phyloP scores from a whole-genome alignment of 2,329 filamentous ascomycete genomes.

The Paraphoma chrysanthemicola region DNA sequence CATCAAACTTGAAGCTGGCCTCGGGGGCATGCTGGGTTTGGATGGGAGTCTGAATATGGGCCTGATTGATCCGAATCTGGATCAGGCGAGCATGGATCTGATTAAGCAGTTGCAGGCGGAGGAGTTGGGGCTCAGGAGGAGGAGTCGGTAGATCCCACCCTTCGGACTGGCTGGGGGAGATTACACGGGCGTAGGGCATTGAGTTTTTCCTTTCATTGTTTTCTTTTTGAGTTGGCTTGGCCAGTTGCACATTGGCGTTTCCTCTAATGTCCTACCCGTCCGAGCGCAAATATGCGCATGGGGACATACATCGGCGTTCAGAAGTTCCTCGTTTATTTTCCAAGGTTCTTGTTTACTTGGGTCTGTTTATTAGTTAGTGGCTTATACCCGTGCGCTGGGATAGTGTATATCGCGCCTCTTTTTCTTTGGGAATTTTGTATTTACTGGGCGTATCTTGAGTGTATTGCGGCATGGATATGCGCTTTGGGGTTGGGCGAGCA shows the following conservation, averaged over 20 bases:
- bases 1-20: slow-evolving; percentile 33
- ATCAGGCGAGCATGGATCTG: slow-evolving; percentile 32
- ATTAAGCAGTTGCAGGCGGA: slow-evolving; percentile 41
- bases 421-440: neutral
- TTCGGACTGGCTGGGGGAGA: neutral
- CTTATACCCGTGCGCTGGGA: slow-evolving; percentile 35
- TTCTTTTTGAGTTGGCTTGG: neutral
- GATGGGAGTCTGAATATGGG: slow-evolving; percentile 19
- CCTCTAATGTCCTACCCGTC: too few species aligned
- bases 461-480: slow-evolving; percentile 1
- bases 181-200: neutral
- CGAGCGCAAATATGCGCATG: neutral
- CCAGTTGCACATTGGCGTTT: neutral
- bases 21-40: slow-evolving; percentile 7
- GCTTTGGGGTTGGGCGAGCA: neutral
- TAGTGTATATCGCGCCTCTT: slow-evolving; percentile 27
- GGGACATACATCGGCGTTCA: neutral
- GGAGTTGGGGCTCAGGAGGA: slow-evolving; percentile 37
- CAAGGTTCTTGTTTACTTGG: too few species aligned
- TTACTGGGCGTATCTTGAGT: neutral
- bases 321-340: too few species aligned
- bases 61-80: slow-evolving; percentile 31
- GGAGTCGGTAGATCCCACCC: slow-evolving; percentile 24
- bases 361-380: neutral
- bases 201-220: neutral